phyloP scores from a whole-genome alignment of 2,329 filamentous ascomycete species.

The Hypoxylon sp. region DNA sequence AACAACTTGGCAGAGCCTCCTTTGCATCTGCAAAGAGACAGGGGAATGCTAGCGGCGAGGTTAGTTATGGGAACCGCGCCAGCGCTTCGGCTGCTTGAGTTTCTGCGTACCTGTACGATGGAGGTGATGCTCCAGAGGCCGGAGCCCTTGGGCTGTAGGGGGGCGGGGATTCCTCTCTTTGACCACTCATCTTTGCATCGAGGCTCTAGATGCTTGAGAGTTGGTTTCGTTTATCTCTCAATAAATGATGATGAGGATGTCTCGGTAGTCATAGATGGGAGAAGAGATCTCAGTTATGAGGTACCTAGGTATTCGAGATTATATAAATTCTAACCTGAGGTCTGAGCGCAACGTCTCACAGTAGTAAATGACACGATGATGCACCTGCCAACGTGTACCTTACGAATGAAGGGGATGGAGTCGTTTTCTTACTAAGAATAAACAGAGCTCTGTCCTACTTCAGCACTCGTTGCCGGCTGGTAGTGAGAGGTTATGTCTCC shows the following conservation, averaged over 20 bases:
- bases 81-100: background rate
- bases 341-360: background rate
- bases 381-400: background rate
- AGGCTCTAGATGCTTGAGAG: background rate
- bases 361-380: background rate
- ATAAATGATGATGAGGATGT: background rate
- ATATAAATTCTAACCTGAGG: background rate
- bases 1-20: background rate
- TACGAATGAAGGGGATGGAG: background rate
- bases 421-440: background rate
- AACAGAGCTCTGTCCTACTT: background rate
- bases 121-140: background rate
- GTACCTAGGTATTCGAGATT: background rate
- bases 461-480: background rate
- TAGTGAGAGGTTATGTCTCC: background rate
- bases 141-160: background rate
- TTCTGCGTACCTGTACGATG: background rate
- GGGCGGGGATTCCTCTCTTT: background rate
- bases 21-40: background rate
- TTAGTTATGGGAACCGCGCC: background rate
- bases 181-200: background rate
- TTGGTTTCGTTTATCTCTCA: background rate
- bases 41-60: background rate
- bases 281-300: background rate
- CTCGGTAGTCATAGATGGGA: background rate